Base-by-base conservation (phyloP, 176 grass and related monocot genomes). In the Phoenix dactylifera region DNA sequence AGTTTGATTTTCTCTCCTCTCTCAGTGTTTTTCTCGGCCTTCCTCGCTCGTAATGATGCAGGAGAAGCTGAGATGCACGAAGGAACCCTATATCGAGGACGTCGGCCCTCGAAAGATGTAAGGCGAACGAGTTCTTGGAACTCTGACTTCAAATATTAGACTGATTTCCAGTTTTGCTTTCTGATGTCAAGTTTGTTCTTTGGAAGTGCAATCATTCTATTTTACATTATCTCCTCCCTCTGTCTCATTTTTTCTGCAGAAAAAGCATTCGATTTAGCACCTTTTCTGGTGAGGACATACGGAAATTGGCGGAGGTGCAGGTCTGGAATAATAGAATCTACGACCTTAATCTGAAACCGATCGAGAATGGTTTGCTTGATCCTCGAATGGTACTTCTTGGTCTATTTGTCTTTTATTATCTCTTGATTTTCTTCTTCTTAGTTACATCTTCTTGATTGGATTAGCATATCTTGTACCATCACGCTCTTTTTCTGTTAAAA, bases 71-170 rank as follows among this genome's bases (percentile, higher is more conserved):
- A 73, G 92, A 18, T 97, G 87, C 80, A 97, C 78, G 12, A 97
- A 97, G 84, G 92, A 97, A 57, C 87, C 81, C 58, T 97, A 80
- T 60, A 65, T 91, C 15, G 92, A 97, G 78, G 78, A 85, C 5
- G 78, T 62, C 24, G 81, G 84, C 72, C 64, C 75, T 50, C 72
- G 30, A 20, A 80, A 75, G 72, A 83, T 97, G 92, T 97, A 83
- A 58, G 58, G 22, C 60, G 24, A 17, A 16, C 16, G 0, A 5
- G 12, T 35, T 50, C 15, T 52, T 24, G 35, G 35, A 44, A 14
- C 35, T 14, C 35, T 10, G 35, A 44, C 14, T 12, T 44, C 9
- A 44, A 44, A 3, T 44, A 44, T 44, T 44, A 44, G 35, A 44
- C 14, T 44, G 35, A 7, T 44, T 44, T 44, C 35, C 9, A 12